These are phyloP conservation scores for Thermothelomyces thermophilus DNA, from an alignment of 2,329 filamentous ascomycete species.

Conservation along the genomic window DNA sequence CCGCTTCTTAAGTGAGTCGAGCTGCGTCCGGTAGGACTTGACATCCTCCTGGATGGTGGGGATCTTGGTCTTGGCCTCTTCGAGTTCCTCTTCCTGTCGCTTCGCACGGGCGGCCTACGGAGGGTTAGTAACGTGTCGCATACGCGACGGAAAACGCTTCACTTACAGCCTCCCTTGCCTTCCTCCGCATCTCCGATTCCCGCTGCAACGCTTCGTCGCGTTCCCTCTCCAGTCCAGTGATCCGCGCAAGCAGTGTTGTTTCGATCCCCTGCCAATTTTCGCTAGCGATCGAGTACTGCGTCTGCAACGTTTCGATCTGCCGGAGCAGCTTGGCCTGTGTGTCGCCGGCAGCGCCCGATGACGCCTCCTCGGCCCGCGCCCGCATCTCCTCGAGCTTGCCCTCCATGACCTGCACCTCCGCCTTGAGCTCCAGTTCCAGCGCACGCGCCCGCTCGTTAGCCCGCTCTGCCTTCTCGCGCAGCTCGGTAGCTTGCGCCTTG, in stretches of 20 bases:
- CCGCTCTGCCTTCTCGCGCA: conserved; percentile 65
- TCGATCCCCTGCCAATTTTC: conserved; percentile 99
- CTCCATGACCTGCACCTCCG: conserved; percentile 73
- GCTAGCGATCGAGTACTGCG: conserved; percentile 87
- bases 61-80: conserved; percentile 59
- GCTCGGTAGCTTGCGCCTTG: conserved; percentile 63
- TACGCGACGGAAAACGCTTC: not conserved
- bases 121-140: conserved; percentile 13
- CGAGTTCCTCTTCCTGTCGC: conserved; percentile 74
- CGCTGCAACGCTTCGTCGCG: conserved; percentile 76
- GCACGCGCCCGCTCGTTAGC: conserved; percentile 63
- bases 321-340: conserved; percentile 83
- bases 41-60: conserved; percentile 60
- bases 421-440: conserved; percentile 69
- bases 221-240: conserved; percentile 78
- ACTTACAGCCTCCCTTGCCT: conserved; percentile 76
- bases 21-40: conserved; percentile 49
- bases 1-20: conserved; percentile 57
- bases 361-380: conserved; percentile 78
- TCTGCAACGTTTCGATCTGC: conserved; percentile 92
- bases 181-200: conserved; percentile 82
- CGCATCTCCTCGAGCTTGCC: conserved; percentile 85
- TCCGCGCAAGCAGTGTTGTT: conserved; percentile 69
- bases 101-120: conserved; percentile 55
- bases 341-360: conserved; percentile 73